Base-by-base conservation (phyloP, 192 early-diverging fungal species). In the Pilaira anomala region DNA sequence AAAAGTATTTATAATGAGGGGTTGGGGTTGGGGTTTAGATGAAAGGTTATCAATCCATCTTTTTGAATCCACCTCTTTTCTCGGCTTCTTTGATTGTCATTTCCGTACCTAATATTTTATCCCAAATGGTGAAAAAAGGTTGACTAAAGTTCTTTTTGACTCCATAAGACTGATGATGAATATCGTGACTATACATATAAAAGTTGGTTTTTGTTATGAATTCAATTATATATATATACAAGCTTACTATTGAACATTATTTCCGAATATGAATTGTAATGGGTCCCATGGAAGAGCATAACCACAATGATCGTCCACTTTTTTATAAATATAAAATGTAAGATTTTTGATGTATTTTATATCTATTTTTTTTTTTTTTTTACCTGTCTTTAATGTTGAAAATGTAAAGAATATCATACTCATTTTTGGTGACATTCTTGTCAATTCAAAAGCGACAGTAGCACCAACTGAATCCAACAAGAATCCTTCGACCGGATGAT, bases 71-170 rank as follows among this genome's bases (percentile, higher is more conserved):
- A 22, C 55, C 55, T 22, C 30, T 57, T 29, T 57, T 57, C 30
- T 12, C 21, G 30, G 55, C 65, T 51, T 59, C 44, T 40, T 53
- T 8, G n/a, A 53, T 21, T 28, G 61, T 68, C 76, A 75, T 60
- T 78, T 73, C 66, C 16, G 88, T 92, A 14, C 88, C 90, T 65
- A 90, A 74, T 42, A 85, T 59, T 22, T 83, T 76, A 68, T 92
- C 90, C 90, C 90, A 92, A 45, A 84, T 80, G 4, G 85, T 92
- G 67, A 89, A 90, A 73, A 88, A 92, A 7, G 90, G 90, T 77
- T 92, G 80, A 7, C 76, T 78, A 72, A 74, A 86, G 68, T 81
- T 82, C 65, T 57, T 78, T 68, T 84, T 83, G 58, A 82, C 79
- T 16, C 84, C 82, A 67, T 76, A 80, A 26, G 67, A 52, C 53